Conservation (phyloP, 495 filamentous ascomycete species). For the Staphylotrichum longicolle region DNA sequence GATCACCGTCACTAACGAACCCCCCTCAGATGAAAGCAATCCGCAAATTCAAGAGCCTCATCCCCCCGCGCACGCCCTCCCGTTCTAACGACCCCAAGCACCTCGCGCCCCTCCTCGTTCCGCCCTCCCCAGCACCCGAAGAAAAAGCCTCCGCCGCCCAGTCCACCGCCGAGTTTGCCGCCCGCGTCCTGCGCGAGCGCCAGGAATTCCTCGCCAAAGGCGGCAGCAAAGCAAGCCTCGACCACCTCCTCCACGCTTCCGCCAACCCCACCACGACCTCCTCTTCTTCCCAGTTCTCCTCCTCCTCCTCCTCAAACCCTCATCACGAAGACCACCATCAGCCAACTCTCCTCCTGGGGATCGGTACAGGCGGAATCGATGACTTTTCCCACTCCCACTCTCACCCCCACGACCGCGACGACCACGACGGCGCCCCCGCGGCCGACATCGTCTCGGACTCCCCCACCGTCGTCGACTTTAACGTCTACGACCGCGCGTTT, state of each 20-base stretch:
- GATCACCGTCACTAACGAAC: conserved; percentile 10
- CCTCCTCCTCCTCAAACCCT: too few relatives aligned
- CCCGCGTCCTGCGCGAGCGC: conserved; percentile 40
- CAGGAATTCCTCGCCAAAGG: conserved; percentile 35
- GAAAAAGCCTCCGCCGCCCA: conserved; percentile 23
- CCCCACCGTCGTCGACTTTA: conserved; percentile 72
- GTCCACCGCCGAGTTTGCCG: conserved; percentile 40
- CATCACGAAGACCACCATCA: neutral
- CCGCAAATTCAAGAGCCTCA: conserved; percentile 69
- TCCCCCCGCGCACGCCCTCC: conserved; percentile 14
- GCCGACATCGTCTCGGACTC: conserved; percentile 70
- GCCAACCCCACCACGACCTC: neutral
- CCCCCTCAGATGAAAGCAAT: conserved; percentile 80
- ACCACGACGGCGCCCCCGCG: neutral
- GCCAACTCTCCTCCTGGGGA: conserved; percentile 63
- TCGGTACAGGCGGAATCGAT: conserved; percentile 60
- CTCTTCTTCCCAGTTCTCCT: too few relatives aligned
- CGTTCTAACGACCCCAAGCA: conserved; percentile 18
- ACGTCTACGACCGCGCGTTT: conserved; percentile 87
- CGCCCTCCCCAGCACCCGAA: conserved; percentile 29
- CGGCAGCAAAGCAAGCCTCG: conserved; percentile 41
- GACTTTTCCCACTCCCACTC: conserved; percentile 25
- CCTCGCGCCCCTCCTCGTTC: conserved; percentile 33
- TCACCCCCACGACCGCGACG: too few relatives aligned
- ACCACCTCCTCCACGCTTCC: conserved; percentile 24